phyloP scores from a whole-genome alignment of 2,329 filamentous ascomycete species.

The Lasiodiplodia gonubiensis region DNA sequence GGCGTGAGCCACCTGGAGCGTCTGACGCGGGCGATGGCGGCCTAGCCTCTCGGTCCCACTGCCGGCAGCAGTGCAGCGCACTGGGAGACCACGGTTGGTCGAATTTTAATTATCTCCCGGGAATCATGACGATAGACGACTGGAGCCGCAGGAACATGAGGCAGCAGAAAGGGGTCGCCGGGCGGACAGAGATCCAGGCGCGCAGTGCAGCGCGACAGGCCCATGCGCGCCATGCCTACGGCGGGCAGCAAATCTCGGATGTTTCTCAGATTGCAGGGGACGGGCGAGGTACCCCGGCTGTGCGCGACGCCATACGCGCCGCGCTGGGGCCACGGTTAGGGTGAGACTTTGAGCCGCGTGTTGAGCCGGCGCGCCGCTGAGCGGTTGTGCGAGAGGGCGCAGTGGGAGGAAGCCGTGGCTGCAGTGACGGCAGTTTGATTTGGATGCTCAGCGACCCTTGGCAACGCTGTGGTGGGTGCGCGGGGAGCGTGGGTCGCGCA shows the following conservation, averaged over 20 bases:
- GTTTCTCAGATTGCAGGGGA: conserved; percentile 24
- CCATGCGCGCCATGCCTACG: conserved; percentile 5
- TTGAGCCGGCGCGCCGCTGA: background rate
- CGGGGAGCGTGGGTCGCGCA: conserved; percentile 10
- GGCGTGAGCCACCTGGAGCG: background rate
- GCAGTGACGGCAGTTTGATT: conserved; percentile 18
- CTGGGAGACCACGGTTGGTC: background rate
- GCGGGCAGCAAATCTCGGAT: conserved; percentile 23
- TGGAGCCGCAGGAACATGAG: conserved; percentile 13
- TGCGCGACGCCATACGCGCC: conserved; percentile 9
- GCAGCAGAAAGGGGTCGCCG: conserved; percentile 19
- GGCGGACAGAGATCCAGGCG: conserved; percentile 1
- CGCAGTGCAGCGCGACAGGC: conserved; percentile 12
- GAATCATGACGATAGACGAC: conserved; percentile 18
- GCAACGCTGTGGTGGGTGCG: conserved; percentile 24
- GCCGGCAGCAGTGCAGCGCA: background rate
- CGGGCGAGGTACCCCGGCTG: conserved; percentile 23
- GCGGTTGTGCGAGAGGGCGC: background rate
- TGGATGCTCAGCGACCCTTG: conserved; percentile 20
- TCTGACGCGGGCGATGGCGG: background rate
- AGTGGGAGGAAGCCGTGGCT: background rate
- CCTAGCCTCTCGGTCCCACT: background rate
- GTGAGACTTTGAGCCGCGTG: conserved; percentile 11
- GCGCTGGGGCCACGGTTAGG: background rate
- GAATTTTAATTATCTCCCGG: conserved; percentile 13